These are phyloP conservation scores for Grosmannia huntii DNA, from an alignment of 2,329 filamentous ascomycete species.

Conservation along the genomic window DNA sequence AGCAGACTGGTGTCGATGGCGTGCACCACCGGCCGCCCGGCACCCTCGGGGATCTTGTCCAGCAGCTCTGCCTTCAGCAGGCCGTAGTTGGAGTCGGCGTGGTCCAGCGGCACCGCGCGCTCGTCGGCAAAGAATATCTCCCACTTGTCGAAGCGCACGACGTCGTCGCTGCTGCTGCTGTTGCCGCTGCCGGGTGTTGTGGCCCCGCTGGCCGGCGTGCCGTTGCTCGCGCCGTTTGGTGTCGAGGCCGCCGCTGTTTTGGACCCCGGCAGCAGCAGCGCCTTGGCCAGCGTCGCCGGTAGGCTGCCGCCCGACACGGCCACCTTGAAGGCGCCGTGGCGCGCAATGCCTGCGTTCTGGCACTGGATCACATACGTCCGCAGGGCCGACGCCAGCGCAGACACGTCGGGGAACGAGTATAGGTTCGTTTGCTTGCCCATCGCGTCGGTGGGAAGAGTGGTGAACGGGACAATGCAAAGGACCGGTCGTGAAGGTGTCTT, in stretches of 20 bases:
- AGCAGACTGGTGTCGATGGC: conserved; percentile 56
- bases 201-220: background rate
- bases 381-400: conserved; percentile 62
- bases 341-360: conserved; percentile 66
- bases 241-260: conserved; percentile 8
- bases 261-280: conserved; percentile 51
- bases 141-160: conserved; percentile 73
- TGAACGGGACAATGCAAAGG: background rate
- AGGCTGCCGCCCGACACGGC: conserved; percentile 90
- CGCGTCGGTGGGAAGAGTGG: conserved; percentile 12
- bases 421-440: conserved; percentile 56
- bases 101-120: conserved; percentile 81
- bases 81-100: conserved; percentile 88
- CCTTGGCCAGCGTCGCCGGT: conserved; percentile 74
- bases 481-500: background rate
- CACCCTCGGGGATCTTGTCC: conserved; percentile 64
- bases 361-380: conserved; percentile 70
- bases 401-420: conserved; percentile 62
- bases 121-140: conserved; percentile 98
- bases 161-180: conserved; percentile 37
- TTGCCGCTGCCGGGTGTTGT: background rate
- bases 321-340: conserved; percentile 79
- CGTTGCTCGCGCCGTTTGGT: background rate
- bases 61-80: conserved; percentile 79
- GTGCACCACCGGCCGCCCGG: conserved; percentile 59